Conservation (phyloP, 768 basidiomycete species). For the Lactarius trivialis region DNA sequence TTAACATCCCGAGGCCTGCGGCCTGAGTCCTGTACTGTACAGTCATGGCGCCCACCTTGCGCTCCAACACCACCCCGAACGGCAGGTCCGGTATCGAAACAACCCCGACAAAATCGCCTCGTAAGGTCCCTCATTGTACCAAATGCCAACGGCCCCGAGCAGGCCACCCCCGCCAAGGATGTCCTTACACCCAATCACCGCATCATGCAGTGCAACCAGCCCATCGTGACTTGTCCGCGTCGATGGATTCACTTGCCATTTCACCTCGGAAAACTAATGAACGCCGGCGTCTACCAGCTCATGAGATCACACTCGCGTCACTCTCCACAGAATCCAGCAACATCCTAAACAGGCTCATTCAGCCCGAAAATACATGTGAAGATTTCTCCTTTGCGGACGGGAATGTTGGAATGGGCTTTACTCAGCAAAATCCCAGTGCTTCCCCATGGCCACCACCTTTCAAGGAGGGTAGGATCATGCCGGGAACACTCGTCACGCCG, state of each 20-base stretch:
- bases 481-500: slow-evolving; percentile 20
- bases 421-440: background rate
- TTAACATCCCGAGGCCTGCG: background rate
- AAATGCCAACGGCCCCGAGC: slow-evolving; percentile 50
- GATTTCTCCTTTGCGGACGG: slow-evolving; percentile 22
- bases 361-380: slow-evolving; percentile 37
- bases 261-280: slow-evolving; percentile 16
- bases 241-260: slow-evolving; percentile 18
- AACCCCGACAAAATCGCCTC: slow-evolving; percentile 37
- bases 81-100: slow-evolving; percentile 10
- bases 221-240: slow-evolving; percentile 6
- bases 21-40: background rate
- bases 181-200: slow-evolving; percentile 35
- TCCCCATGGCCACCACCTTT: background rate
- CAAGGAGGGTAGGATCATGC: slow-evolving; percentile 20
- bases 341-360: slow-evolving; percentile 40
- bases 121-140: slow-evolving; percentile 47
- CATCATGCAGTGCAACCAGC: background rate
- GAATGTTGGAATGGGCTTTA: background rate
- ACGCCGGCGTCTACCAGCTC: slow-evolving; percentile 28
- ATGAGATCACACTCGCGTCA: slow-evolving; percentile 43
- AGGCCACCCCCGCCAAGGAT: slow-evolving; percentile 61
- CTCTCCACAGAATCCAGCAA: slow-evolving; percentile 43
- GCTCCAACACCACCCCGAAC: slow-evolving; percentile 10
- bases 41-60: slow-evolving; percentile 16